These are phyloP conservation scores for Coccomyxa sp. DNA, from an alignment of 139 green algal genomes.

Conservation along the genomic window DNA sequence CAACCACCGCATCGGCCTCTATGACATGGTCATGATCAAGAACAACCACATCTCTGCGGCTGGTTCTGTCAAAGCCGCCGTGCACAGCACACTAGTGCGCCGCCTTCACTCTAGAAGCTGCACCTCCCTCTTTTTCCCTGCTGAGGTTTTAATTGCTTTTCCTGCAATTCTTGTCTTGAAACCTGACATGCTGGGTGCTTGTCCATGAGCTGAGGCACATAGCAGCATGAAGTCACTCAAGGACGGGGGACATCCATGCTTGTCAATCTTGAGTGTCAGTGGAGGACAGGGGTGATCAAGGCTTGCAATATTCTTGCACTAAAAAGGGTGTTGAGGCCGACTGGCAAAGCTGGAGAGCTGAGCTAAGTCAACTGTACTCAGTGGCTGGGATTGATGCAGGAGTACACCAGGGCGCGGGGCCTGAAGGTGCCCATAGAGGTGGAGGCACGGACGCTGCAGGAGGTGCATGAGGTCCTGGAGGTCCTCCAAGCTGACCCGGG, in stretches of 20 bases:
- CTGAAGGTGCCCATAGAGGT: constrained; percentile 71
- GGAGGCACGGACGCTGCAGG: constrained; percentile 86
- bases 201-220: not conserved
- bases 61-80: constrained; percentile 75
- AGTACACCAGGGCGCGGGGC: constrained; percentile 46
- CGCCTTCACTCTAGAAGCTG: too few relatives aligned
- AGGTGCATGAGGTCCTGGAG: constrained; percentile 80
- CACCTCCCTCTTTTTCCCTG: not conserved
- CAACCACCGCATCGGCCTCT: constrained; percentile 84
- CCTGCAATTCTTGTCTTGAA: not conserved
- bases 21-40: constrained; percentile 99
- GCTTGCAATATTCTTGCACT: too few relatives aligned
- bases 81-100: constrained; percentile 38
- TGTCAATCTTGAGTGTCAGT: not conserved
- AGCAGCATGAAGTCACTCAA: not conserved
- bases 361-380: too few relatives aligned
- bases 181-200: not conserved
- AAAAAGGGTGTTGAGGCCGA: too few relatives aligned
- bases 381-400: constrained; percentile 8
- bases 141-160: not conserved
- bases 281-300: too few relatives aligned
- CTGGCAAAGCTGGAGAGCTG: too few relatives aligned
- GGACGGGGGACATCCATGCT: not conserved
- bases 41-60: constrained; percentile 98
- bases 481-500: constrained; percentile 28